A percentile compares a stretch with the other conserved stretches of the same genome.
Evolutionary conservation across 768 basidiomycete species (phyloP).

Genomic region (Boletus sp.): DNA sequence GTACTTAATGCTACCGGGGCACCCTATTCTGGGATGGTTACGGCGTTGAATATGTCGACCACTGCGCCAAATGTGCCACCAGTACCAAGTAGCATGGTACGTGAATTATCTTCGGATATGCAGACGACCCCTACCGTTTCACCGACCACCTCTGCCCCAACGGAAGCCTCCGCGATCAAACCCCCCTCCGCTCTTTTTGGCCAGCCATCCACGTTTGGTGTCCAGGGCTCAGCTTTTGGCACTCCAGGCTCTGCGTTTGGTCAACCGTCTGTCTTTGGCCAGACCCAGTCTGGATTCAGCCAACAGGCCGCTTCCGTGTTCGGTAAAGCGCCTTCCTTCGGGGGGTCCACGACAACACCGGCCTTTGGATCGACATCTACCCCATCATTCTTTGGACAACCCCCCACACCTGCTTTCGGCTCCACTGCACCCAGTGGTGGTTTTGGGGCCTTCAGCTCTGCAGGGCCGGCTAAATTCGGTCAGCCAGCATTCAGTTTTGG

Average conservation of each 20-base stretch:
- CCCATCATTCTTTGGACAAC: slow-evolving; percentile 21
- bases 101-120: slow-evolving; percentile 32
- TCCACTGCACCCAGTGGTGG: slow-evolving; percentile 20
- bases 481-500: slow-evolving; percentile 25
- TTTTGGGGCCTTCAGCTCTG: slow-evolving; percentile 34
- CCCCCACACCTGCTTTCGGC: slow-evolving; percentile 19
- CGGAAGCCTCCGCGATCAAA: slow-evolving; percentile 28
- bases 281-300: slow-evolving; percentile 12
- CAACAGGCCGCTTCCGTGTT: slow-evolving; percentile 25
- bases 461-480: slow-evolving; percentile 33
- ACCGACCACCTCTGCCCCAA: slow-evolving; percentile 14
- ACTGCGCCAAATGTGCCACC: slow-evolving; percentile 2
- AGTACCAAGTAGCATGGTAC: slow-evolving; percentile 21
- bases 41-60: slow-evolving; percentile 12
- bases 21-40: slow-evolving; percentile 56
- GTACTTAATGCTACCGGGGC: slow-evolving; percentile 52
- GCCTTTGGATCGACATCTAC: slow-evolving; percentile 14
- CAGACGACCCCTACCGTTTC: slow-evolving; percentile 24
- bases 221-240: slow-evolving; percentile 20
- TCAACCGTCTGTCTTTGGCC: slow-evolving; percentile 26
- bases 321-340: slow-evolving; percentile 23
- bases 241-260: slow-evolving; percentile 28
- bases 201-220: slow-evolving; percentile 28
- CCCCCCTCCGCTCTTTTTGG: slow-evolving; percentile 34
- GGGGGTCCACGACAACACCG: slow-evolving; percentile 8